A percentile compares a stretch with the other conserved stretches of the same genome.
Conservation (phyloP, 208 protist species). For the Trypanosoma theileri region DNA sequence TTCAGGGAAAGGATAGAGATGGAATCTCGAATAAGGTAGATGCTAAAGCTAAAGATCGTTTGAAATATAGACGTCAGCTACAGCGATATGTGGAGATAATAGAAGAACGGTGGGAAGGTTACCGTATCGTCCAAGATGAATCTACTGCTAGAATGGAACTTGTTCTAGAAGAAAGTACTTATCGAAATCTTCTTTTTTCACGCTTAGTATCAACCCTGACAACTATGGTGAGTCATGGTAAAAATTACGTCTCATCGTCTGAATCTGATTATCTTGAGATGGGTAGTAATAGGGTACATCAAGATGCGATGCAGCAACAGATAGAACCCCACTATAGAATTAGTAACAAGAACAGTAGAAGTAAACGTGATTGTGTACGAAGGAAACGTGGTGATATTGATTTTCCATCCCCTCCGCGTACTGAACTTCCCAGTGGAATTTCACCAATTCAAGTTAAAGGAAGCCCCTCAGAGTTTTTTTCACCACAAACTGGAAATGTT, state of each 20-base stretch:
- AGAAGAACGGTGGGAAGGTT: conserved; percentile 7
- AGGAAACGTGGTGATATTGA: neutral
- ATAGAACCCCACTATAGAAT: neutral
- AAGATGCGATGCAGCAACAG: neutral
- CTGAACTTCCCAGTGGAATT: conserved; percentile 8
- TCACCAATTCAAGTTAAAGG: conserved; percentile 17
- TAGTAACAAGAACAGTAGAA: no score
- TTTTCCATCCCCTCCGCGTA: conserved; percentile 2
- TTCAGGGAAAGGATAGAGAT: no score
- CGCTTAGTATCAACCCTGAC: conserved; percentile 1
- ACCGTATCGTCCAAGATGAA: conserved; percentile 13
- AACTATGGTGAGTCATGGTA: neutral
- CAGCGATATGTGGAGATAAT: neutral
- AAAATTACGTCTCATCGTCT: neutral
- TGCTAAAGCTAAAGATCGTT: neutral
- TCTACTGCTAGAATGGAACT: conserved; percentile 10
- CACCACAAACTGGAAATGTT: conserved; percentile 1
- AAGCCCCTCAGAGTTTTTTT: conserved; percentile 21
- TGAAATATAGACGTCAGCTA: neutral
- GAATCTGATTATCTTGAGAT: neutral
- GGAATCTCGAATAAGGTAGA: no score
- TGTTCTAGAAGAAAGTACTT: conserved; percentile 17
- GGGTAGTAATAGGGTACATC: neutral
- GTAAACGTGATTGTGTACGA: neutral
- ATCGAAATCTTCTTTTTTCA: conserved; percentile 11